A percentile compares a stretch with the other conserved stretches of the same genome.
Conservation (phyloP, 345 rosid genomes). For the Schrenkiella parvula region DNA sequence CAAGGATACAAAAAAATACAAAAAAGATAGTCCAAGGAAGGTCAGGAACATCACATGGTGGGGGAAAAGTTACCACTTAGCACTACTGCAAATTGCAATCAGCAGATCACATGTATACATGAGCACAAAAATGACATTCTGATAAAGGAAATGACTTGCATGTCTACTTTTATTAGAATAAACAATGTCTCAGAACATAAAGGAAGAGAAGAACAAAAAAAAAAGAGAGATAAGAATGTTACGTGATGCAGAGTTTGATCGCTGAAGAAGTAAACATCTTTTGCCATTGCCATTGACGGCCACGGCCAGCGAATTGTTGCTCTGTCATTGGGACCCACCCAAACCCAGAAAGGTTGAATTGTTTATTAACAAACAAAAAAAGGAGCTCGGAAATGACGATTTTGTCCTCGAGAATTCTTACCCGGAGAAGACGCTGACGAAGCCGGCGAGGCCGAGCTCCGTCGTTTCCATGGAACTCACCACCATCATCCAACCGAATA, state of each 20-base stretch:
- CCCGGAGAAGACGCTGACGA: constrained; percentile 51
- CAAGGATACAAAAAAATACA: background rate
- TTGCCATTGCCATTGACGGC: constrained; percentile 41
- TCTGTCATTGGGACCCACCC: constrained; percentile 34
- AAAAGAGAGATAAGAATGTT: constrained; percentile 6
- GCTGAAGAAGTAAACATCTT: constrained; percentile 40
- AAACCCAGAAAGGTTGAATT: background rate
- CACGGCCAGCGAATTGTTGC: constrained; percentile 49
- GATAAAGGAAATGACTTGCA: background rate
- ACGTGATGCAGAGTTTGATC: constrained; percentile 28
- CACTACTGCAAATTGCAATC: constrained; percentile 1
- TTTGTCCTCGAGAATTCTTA: constrained; percentile 28
- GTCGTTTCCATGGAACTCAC: constrained; percentile 55
- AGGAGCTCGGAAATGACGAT: background rate
- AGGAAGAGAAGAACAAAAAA: background rate
- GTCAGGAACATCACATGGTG: background rate
- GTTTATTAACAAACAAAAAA: background rate
- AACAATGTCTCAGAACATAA: background rate
- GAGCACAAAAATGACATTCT: background rate
- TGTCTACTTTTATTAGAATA: background rate
- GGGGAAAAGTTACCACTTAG: constrained; percentile 7
- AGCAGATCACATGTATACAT: background rate
- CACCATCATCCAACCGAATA: constrained; percentile 59
- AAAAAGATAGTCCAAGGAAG: background rate
- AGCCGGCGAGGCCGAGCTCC: constrained; percentile 57